Percentiles rank a stretch among this genome's conserved stretches.
These are phyloP conservation scores for Naegleria fowleri DNA, from an alignment of 208 protist species.

Conservation along the genomic window DNA sequence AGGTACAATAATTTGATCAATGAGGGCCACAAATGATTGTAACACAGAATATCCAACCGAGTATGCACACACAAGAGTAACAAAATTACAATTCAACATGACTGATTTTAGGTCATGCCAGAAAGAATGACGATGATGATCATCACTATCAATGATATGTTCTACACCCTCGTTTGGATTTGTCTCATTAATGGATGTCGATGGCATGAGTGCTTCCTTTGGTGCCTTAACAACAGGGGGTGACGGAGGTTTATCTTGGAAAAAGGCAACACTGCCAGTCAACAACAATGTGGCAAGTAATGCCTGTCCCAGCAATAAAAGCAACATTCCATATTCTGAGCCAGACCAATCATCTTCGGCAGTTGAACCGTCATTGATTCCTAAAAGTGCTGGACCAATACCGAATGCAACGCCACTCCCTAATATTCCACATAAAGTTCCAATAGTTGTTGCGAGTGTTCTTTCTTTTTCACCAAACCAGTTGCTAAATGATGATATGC, in stretches of 20 bases:
- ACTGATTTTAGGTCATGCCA: not conserved
- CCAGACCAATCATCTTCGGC: not conserved
- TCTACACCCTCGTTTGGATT: not conserved
- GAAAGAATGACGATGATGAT: not conserved
- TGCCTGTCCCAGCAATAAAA: not conserved
- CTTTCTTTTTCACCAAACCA: slow-evolving; percentile 24
- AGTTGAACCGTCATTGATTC: not conserved
- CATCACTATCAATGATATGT: not conserved
- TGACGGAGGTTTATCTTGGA: not conserved
- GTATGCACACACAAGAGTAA: not conserved
- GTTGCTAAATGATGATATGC: not conserved
- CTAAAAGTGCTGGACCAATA: not conserved
- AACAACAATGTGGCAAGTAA: not conserved
- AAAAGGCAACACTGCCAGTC: not conserved
- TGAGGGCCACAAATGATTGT: not conserved
- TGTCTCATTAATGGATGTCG: not conserved
- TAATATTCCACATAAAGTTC: not conserved
- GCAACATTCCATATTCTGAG: not conserved
- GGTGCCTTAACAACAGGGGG: not conserved
- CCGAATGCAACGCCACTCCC: not conserved
- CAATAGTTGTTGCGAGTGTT: slow-evolving; percentile 17
- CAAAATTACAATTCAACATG: not conserved
- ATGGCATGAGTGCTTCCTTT: not conserved
- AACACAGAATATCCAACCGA: not conserved
- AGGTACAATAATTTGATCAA: slow-evolving; percentile 22